Evolutionary conservation across 2,329 filamentous ascomycete genomes (phyloP), one percentile per base, ranked within the genome.

Genomic region (Sclerotiophoma versabilis): DNA sequence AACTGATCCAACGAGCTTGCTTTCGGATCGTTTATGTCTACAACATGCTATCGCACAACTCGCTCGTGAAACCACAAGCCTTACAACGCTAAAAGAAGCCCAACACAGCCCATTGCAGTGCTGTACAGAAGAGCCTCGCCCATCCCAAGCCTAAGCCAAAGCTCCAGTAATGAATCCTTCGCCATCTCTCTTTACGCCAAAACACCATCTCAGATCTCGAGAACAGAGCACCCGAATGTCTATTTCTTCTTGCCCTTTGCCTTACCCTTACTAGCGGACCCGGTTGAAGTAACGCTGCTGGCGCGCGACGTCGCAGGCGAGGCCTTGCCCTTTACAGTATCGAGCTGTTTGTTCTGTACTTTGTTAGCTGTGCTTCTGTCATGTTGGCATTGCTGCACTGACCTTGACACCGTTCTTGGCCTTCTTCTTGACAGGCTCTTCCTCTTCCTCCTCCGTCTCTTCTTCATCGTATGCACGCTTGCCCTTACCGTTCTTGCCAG

Each of bases 351-450:
- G 77, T 97, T 96, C 93, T 98, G 72, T 61, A 10, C 5, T 6
- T 25, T 39, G 43, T 64, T 60, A 72, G 60, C 54, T 64, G 8
- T 4, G 22, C 23, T 9, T 6, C 11, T 4, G 2, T 10, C 0
- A 11, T 9, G 1, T 12, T 4, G 1, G 5, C 11, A 12, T 0
- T 23, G 6, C 10, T 49, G 36, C 44, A 76, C 86, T 73, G 81
- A 95, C 92, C 85, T 96, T 96, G 58, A 92, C 89, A 47, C 88
- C 88, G 66, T 90, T 91, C 83, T 96, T 96, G 14, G 87, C 83
- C 85, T 96, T 96, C 84, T 98, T 98, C 84, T 96, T 96, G 1
- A 88, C 87, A n/a, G 92, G 92, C 74, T 90, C 87, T 36, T 90
- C 73, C 23, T 74, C 90, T 48, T 95, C 83, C 47, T 93, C 86